These are phyloP conservation scores for Simplicillium aogashimaense DNA, from an alignment of 2,329 filamentous ascomycete genomes.

Conservation along the genomic window DNA sequence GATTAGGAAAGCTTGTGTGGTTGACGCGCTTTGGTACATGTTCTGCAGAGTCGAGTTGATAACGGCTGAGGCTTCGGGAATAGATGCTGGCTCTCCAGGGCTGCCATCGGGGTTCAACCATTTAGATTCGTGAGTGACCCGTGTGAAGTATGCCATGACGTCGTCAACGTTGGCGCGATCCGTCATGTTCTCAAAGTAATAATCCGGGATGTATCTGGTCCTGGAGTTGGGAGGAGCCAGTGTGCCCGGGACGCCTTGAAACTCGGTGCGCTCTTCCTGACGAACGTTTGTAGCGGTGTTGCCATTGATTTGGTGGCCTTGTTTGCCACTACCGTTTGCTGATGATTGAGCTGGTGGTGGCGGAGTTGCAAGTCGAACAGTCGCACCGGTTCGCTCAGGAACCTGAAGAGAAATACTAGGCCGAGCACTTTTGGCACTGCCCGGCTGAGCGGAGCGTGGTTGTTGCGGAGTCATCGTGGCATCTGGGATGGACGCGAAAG, in stretches of 20 bases:
- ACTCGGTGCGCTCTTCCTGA: neutral
- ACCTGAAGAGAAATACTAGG: conserved; percentile 31
- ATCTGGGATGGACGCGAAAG: too few species aligned
- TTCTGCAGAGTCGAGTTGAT: conserved; percentile 42
- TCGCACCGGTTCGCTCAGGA: conserved; percentile 44
- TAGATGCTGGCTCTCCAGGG: conserved; percentile 27
- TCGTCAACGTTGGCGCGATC: conserved; percentile 47
- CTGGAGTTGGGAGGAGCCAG: neutral
- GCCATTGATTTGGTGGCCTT: neutral
- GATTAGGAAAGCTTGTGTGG: conserved; percentile 46
- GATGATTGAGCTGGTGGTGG: conserved; percentile 27
- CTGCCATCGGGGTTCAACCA: conserved; percentile 42
- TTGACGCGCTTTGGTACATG: conserved; percentile 38
- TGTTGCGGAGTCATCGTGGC: too few species aligned
- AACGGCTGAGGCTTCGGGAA: conserved; percentile 46
- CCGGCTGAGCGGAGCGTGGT: neutral
- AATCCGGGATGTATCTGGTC: conserved; percentile 11
- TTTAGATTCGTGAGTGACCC: conserved; percentile 35
- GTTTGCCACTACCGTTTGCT: conserved; percentile 9
- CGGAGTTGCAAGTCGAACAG: conserved; percentile 53
- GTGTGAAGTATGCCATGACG: conserved; percentile 45
- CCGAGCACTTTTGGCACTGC: conserved; percentile 11
- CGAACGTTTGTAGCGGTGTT: neutral
- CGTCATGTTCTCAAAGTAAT: conserved; percentile 24
- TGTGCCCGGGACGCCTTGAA: neutral